These are phyloP conservation scores for Aspergillus intermedius DNA, from an alignment of 2,329 filamentous ascomycete species.

Conservation along the genomic window DNA sequence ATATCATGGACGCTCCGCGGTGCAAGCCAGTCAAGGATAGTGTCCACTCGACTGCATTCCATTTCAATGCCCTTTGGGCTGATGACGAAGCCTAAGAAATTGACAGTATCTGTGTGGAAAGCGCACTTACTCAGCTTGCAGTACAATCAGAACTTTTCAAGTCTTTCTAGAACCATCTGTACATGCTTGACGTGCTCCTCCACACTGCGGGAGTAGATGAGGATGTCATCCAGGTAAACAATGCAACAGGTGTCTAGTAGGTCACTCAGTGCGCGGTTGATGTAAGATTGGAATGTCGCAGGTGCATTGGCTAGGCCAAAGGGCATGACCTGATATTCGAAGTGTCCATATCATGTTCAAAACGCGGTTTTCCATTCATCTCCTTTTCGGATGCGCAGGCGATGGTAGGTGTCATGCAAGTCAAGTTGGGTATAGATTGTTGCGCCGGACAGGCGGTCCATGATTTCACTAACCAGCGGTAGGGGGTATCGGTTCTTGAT, in stretches of 20 bases:
- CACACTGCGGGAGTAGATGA: constrained; percentile 8
- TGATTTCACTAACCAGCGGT: neutral
- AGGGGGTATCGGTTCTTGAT: neutral
- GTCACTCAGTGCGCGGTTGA: constrained; percentile 5
- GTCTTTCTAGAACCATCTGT: constrained; percentile 1
- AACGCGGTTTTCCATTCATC: constrained; percentile 8
- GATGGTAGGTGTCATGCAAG: neutral
- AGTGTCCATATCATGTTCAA: constrained; percentile 15
- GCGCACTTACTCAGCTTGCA: constrained; percentile 8
- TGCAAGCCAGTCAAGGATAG: constrained; percentile 13
- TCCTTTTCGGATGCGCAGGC: neutral
- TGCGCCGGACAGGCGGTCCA: neutral
- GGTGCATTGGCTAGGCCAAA: constrained; percentile 17
- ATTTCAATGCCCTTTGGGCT: constrained; percentile 9
- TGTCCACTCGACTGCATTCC: constrained; percentile 12
- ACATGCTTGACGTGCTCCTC: constrained; percentile 5
- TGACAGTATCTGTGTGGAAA: constrained; percentile 5
- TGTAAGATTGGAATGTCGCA: constrained; percentile 12
- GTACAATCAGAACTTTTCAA: constrained; percentile 4
- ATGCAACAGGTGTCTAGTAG: constrained; percentile 7
- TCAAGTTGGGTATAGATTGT: neutral
- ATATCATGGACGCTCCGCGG: neutral
- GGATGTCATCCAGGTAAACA: constrained; percentile 12
- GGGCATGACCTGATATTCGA: constrained; percentile 22
- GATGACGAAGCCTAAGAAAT: constrained; percentile 13